These are phyloP conservation scores for Thalia dealbata DNA, from an alignment of 176 grass and related monocot genomes.

Conservation along the genomic window DNA sequence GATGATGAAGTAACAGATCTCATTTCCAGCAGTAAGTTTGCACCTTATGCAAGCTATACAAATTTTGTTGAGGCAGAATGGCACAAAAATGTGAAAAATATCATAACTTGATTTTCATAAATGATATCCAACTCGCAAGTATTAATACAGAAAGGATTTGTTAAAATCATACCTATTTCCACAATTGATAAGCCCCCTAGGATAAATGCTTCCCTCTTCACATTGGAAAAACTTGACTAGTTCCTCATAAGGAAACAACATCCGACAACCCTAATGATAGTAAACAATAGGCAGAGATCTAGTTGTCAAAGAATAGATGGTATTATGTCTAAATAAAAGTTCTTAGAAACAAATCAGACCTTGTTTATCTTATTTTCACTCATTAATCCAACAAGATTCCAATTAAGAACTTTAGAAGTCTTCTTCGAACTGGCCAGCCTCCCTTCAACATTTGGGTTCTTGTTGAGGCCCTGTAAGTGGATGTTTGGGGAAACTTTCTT, in stretches of 20 bases:
- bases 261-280: slow-evolving; percentile 29
- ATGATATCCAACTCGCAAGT: neutral
- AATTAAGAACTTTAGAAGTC: slow-evolving; percentile 69
- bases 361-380: slow-evolving; percentile 90
- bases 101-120: neutral
- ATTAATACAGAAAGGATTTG: neutral
- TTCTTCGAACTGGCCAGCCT: slow-evolving; percentile 63
- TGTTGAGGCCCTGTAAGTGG: slow-evolving; percentile 37
- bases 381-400: slow-evolving; percentile 68
- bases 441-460: slow-evolving; percentile 34
- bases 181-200: slow-evolving; percentile 94
- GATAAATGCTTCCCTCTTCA: slow-evolving; percentile 58
- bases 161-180: slow-evolving; percentile 76
- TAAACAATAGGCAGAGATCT: neutral
- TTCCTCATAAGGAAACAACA: slow-evolving; percentile 84
- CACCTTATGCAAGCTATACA: neutral
- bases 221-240: slow-evolving; percentile 96
- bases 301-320: neutral
- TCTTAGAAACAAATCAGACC: slow-evolving; percentile 35
- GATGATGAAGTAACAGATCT: neutral
- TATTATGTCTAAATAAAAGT: slow-evolving; percentile 5
- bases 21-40: neutral
- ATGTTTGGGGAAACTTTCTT: slow-evolving; percentile 32
- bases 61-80: too few relatives aligned
- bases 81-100: neutral